Evolutionary conservation across 1,284 basidiomycete genomes (phyloP).

Genomic region (Thelephora terrestris): DNA sequence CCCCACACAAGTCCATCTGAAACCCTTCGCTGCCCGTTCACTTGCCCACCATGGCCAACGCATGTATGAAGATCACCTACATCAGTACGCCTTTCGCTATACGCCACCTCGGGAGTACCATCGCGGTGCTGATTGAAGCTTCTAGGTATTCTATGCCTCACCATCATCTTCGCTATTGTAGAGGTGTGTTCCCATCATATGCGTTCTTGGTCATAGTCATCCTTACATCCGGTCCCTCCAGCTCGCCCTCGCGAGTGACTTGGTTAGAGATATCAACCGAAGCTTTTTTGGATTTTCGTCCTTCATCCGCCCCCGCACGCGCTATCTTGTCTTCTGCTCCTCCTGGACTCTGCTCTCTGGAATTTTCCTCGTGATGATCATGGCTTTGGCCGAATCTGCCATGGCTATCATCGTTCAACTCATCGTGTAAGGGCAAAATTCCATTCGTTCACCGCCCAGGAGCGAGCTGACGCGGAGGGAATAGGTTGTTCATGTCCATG

Average conservation of each 20-base stretch:
- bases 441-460: no score
- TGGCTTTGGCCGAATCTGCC: no score
- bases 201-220: not conserved
- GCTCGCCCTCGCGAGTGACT: constrained; percentile 61
- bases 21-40: no score
- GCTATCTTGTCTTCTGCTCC: constrained; percentile 57
- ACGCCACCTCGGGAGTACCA: no score
- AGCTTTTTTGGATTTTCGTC: constrained; percentile 40
- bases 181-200: constrained; percentile 28
- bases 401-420: no score
- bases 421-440: no score
- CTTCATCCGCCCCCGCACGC: constrained; percentile 47
- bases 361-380: constrained; percentile 31
- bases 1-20: no score
- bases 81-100: no score
- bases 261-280: constrained; percentile 44
- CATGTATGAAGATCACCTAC: no score
- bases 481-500: constrained; percentile 54
- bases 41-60: no score
- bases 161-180: constrained; percentile 49
- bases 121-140: no score
- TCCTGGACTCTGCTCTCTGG: constrained; percentile 59
- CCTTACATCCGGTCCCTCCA: constrained; percentile 15
- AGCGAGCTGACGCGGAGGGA: no score
- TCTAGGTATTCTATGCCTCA: constrained; percentile 39